These are phyloP conservation scores for Collybiopsis confluens DNA, from an alignment of 768 basidiomycete species.

Conservation along the genomic window DNA sequence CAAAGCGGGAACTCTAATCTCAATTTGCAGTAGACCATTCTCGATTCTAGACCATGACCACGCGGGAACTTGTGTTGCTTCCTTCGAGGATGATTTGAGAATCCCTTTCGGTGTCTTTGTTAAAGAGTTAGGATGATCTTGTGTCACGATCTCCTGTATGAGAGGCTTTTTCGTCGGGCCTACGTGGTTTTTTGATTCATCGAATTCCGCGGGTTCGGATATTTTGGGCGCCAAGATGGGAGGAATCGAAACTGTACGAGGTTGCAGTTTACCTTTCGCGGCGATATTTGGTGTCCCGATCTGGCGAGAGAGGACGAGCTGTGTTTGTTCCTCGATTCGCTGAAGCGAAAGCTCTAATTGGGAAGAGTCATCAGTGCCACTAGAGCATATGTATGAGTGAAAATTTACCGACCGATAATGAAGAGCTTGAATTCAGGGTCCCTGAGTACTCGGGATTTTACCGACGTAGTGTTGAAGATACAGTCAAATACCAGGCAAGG, in stretches of 20 bases:
- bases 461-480: constrained; percentile 52
- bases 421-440: constrained; percentile 67
- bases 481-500: constrained; percentile 71
- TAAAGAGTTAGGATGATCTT: constrained; percentile 5
- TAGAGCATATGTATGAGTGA: background rate
- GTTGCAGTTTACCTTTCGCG: constrained; percentile 64
- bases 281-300: constrained; percentile 74
- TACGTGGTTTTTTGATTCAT: constrained; percentile 10
- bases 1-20: constrained; percentile 49
- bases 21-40: constrained; percentile 40
- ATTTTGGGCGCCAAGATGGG: constrained; percentile 27
- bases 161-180: constrained; percentile 29
- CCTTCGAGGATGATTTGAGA: constrained; percentile 25
- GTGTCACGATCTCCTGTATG: constrained; percentile 40
- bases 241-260: constrained; percentile 57
- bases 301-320: constrained; percentile 59
- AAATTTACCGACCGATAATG: constrained; percentile 54
- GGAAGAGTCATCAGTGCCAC: background rate
- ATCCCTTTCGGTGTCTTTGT: constrained; percentile 34
- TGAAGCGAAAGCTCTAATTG: constrained; percentile 62
- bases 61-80: constrained; percentile 17
- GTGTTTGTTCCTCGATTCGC: constrained; percentile 58
- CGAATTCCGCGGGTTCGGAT: background rate
- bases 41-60: constrained; percentile 54
- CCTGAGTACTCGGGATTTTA: constrained; percentile 55